Evolutionary conservation across 2,329 filamentous ascomycete genomes (phyloP), one percentile per base, ranked within the genome.

Genomic region (Aspergillus candidus): DNA sequence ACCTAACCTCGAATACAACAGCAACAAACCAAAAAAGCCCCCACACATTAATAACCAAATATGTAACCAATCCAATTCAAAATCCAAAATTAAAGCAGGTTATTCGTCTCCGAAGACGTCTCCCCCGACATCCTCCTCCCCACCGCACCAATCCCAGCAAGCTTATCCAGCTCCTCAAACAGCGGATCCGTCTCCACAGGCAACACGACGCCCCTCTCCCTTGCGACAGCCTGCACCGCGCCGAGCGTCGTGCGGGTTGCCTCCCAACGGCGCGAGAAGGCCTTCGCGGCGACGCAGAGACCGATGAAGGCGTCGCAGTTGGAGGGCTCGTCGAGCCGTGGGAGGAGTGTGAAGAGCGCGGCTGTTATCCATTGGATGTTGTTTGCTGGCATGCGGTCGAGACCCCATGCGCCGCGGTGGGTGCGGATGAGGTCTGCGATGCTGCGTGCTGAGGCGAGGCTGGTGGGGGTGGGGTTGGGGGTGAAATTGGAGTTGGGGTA

Each of bases 381-480:
- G 38, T 50, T 56, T 6, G 56, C 55, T 4, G 61, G 59, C 45
- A 66, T 63, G 38, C 56, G 58, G 35, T 66, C 60, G 12, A 57
- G 45, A 4, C 57, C 56, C 63, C 63, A 66, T 10, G 52, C 46
- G 11, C 54, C 43, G 13, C 58, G 57, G 41, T 60, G 53, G 18
- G 54, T 48, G 7, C 54, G 54, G 5, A 58, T 54, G 27, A 63
- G 51, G 12, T 54, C 47, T 11, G 56, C 57, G 38, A 60, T 55
- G 4, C 49, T 53, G 35, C 54, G 52, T 6, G 61, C 56, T 5
- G 57, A 59, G 10, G 53, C 47, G 3, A 64, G 44, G 18, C 56
- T 55, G 38, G 32, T 50, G 42, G 31, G 51, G 45, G 7, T 47
- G 43, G 12, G n/a, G n/a, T n/a, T n/a, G n/a, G n/a, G n/a, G n/a